phyloP scores from a whole-genome alignment of 768 basidiomycete genomes.

The Peribolospora kevripleyi region DNA sequence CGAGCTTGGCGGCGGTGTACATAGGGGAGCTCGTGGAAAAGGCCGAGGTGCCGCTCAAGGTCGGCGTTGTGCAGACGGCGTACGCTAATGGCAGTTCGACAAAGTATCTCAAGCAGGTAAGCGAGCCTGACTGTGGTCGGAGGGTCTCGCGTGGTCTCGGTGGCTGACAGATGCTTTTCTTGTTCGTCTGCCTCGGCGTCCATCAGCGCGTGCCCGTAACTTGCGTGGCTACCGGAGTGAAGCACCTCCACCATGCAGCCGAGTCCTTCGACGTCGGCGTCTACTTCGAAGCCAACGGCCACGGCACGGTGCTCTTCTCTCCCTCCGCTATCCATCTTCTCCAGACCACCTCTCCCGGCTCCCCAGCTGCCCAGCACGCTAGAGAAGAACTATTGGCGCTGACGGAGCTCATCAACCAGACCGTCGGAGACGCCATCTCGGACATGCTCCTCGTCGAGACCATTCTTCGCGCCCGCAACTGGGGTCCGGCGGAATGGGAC shows the following conservation, averaged over 20 bases:
- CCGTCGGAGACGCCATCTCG: slow-evolving; percentile 87
- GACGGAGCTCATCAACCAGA: slow-evolving; percentile 77
- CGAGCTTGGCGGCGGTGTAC: slow-evolving; percentile 74
- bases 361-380: slow-evolving; percentile 32
- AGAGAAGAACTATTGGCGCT: slow-evolving; percentile 40
- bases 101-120: slow-evolving; percentile 58
- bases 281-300: slow-evolving; percentile 98
- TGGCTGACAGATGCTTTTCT: neutral
- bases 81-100: slow-evolving; percentile 97
- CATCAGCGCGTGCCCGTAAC: slow-evolving; percentile 66
- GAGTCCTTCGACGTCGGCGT: slow-evolving; percentile 86
- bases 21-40: slow-evolving; percentile 69
- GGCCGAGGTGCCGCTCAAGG: slow-evolving; percentile 47
- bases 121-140: slow-evolving; percentile 11
- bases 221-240: slow-evolving; percentile 90
- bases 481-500: slow-evolving; percentile 58
- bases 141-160: neutral
- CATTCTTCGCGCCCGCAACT: slow-evolving; percentile 68
- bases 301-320: slow-evolving; percentile 92
- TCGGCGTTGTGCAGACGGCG: slow-evolving; percentile 93
- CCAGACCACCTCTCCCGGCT: slow-evolving; percentile 39
- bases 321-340: slow-evolving; percentile 40
- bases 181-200: neutral
- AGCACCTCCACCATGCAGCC: slow-evolving; percentile 92
- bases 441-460: slow-evolving; percentile 88